Conservation (phyloP, 2,329 filamentous ascomycete genomes). For the Botrytis tulipae region DNA sequence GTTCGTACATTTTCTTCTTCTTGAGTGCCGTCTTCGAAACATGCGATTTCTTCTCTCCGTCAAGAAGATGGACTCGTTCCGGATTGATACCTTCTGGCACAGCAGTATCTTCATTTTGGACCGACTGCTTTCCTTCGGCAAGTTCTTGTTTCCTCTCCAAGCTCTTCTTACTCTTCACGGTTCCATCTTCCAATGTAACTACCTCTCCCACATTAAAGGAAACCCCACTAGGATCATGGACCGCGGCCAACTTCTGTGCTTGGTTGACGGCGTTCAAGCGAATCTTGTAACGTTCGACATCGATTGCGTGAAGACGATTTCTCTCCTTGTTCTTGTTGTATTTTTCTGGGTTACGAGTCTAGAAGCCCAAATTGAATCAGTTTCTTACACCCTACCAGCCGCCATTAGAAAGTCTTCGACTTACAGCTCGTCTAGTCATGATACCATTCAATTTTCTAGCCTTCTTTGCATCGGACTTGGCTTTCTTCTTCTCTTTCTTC, state of each 20-base stretch:
- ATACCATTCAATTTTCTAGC: constrained; percentile 32
- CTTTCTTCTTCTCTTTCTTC: constrained; percentile 34
- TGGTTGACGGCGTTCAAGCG: constrained; percentile 36
- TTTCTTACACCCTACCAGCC: not conserved
- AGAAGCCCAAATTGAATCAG: constrained; percentile 3
- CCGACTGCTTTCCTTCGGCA: constrained; percentile 11
- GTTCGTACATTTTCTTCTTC: constrained; percentile 18
- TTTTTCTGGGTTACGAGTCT: constrained; percentile 40
- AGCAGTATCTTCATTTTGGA: constrained; percentile 11
- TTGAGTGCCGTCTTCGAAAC: constrained; percentile 24
- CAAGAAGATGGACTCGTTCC: constrained; percentile 12
- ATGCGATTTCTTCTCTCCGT: constrained; percentile 26
- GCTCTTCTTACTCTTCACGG: constrained; percentile 29
- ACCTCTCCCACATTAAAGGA: constrained; percentile 39
- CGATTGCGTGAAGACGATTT: constrained; percentile 36
- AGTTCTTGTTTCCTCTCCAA: constrained; percentile 25
- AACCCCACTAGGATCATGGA: constrained; percentile 37
- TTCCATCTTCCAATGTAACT: constrained; percentile 34
- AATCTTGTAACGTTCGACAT: constrained; percentile 38
- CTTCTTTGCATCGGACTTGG: constrained; percentile 34
- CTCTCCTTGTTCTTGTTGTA: constrained; percentile 40
- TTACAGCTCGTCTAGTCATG: constrained; percentile 30
- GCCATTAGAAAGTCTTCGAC: not conserved
- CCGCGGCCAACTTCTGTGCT: constrained; percentile 36
- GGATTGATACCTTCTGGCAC: constrained; percentile 21